Evolutionary conservation across 306 rosid genomes (phyloP), one percentile per base, ranked within the genome.

Genomic region (Dalbergia cochinchinensis): DNA sequence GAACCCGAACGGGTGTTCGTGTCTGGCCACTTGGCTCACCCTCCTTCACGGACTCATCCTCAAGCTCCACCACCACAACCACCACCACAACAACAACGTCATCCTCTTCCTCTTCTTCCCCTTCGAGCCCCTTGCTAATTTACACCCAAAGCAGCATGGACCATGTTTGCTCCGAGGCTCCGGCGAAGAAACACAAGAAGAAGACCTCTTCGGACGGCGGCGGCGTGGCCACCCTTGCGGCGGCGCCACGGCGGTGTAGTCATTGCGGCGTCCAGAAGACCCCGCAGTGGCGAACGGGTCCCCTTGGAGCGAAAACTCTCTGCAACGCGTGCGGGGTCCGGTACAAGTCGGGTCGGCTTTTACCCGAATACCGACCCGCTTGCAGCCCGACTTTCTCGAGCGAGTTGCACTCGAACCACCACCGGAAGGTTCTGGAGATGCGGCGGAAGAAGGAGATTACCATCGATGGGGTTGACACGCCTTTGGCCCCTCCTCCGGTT

Each of bases 191-290:
- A 14, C 78, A 74, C 0, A 92, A 83, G 89, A 90, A 77, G 67
- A 69, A 47, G 7, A 16, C 57, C 3, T 7, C 71, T 4, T 47
- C 57, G 0, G 86, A 84, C 19, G 74, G 74, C 4, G 61, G 59
- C 13, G 44, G 42, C 39, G 31, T 71, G 15, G 72, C 44, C 47
- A 26, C 31, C 31, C 31, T 26, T 26, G 31, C 31, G 31, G 92
- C 74, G 83, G 61, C 90, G 10, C 85, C 91, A 0, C 89, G 98
- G 7, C 90, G 99, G 70, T 95, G 99, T 86, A 90, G 89, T 77
- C 99, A 95, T 77, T 92, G 99, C 77, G 99, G 99, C 2, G 99
- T 95, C 0, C 97, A 93, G 83, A 95, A 89, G 84, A 95, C 99
- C 19, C 99, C 99, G 0, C 99, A 95, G 88, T 95, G 99, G 99